A percentile compares a stretch with the other conserved stretches of the same genome.
phyloP scores from a whole-genome alignment of 768 basidiomycete species.

The Tephrocybe sp. region DNA sequence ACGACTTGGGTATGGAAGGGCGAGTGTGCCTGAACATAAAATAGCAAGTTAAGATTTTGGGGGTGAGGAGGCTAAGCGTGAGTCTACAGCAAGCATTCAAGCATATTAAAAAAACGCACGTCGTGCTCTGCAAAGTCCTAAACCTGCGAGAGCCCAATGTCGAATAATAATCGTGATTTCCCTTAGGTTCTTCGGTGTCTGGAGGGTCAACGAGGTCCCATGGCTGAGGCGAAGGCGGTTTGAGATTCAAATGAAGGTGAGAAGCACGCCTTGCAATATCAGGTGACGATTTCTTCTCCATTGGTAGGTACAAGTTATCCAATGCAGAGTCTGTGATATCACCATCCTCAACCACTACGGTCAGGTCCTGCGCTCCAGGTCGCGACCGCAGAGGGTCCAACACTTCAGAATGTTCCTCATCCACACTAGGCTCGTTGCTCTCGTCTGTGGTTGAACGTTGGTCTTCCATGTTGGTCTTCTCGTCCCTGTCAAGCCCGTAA shows the following conservation, averaged over 20 bases:
- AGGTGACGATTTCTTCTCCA: slow-evolving; percentile 28
- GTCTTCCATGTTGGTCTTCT: neutral
- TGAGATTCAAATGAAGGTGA: slow-evolving; percentile 51
- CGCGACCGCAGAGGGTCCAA: slow-evolving; percentile 10
- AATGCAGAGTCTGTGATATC: slow-evolving; percentile 27
- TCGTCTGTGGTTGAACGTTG: neutral
- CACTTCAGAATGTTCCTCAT: slow-evolving; percentile 6
- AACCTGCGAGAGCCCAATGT: slow-evolving; percentile 43
- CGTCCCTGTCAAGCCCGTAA: slow-evolving; percentile 1
- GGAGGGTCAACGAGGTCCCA: slow-evolving; percentile 66
- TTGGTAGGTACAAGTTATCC: slow-evolving; percentile 23
- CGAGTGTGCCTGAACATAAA: slow-evolving; percentile 33
- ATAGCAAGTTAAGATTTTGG: neutral
- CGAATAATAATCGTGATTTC: slow-evolving; percentile 41
- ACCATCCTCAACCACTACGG: slow-evolving; percentile 22
- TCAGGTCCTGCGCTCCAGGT: slow-evolving; percentile 14
- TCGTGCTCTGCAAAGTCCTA: slow-evolving; percentile 38
- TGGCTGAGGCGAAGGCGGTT: slow-evolving; percentile 56
- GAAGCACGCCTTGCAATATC: slow-evolving; percentile 33
- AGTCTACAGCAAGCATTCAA: slow-evolving; percentile 8
- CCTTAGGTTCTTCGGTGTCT: slow-evolving; percentile 35
- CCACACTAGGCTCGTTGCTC: neutral
- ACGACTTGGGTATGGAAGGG: slow-evolving; percentile 69
- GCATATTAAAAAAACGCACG: slow-evolving; percentile 34
- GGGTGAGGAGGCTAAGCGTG: slow-evolving; percentile 6